phyloP scores from a whole-genome alignment of 306 rosid species.

The Acacia crassicarpa region DNA sequence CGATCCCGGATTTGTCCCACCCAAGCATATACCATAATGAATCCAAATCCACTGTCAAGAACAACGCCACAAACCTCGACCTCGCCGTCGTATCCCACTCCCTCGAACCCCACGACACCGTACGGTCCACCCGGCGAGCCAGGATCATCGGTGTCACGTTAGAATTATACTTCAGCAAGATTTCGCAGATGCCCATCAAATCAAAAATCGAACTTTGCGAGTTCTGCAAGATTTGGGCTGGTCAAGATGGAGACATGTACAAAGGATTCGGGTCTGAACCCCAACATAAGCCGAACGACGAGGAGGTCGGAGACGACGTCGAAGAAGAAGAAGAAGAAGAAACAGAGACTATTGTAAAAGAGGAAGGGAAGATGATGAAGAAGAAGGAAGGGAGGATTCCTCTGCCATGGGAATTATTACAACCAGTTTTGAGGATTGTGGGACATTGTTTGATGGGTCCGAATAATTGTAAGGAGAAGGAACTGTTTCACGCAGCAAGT shows the following conservation, averaged over 20 bases:
- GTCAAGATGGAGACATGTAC: conserved; percentile 43
- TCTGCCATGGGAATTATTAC: conserved; percentile 70
- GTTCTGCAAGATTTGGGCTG: conserved; percentile 64
- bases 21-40: conserved; percentile 65
- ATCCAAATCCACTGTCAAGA: conserved; percentile 16
- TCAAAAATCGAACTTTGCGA: conserved; percentile 71
- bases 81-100: conserved; percentile 44
- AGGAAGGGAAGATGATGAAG: background rate
- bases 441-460: conserved; percentile 67
- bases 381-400: conserved; percentile 55
- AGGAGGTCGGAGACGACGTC: background rate
- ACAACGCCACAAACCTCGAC: conserved; percentile 42
- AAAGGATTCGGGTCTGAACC: background rate
- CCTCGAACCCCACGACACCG: conserved; percentile 71
- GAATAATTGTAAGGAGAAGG: background rate
- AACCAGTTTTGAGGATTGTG: conserved; percentile 58
- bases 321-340: background rate
- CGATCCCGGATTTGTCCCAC: conserved; percentile 57
- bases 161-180: conserved; percentile 54
- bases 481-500: conserved; percentile 33
- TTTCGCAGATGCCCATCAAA: conserved; percentile 35
- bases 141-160: conserved; percentile 66
- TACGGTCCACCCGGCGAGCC: conserved; percentile 65
- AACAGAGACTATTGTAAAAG: background rate
- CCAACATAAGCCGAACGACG: background rate